phyloP scores from a whole-genome alignment of 2,329 filamentous ascomycete species.

The Pyrenochaeta sp. region DNA sequence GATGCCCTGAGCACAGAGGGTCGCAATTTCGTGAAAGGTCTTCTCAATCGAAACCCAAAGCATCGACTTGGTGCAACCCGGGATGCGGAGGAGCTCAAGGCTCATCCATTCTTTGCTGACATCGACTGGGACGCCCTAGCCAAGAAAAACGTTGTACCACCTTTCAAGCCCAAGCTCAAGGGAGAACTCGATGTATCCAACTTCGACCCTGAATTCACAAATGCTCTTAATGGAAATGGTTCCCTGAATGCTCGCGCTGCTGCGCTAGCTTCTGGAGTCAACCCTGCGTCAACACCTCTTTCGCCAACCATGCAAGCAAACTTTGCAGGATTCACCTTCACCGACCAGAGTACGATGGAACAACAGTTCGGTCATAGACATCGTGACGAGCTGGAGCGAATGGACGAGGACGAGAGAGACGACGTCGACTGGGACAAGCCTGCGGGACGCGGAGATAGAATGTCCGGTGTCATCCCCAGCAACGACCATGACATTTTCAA shows the following conservation, averaged over 20 bases:
- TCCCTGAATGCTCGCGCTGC: slow-evolving; percentile 92
- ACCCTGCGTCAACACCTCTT: slow-evolving; percentile 87
- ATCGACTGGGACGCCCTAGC: slow-evolving; percentile 89
- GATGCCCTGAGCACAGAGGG: slow-evolving; percentile 95
- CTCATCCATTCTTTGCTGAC: slow-evolving; percentile 92
- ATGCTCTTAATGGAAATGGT: slow-evolving; percentile 82
- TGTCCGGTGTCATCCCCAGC: slow-evolving; percentile 59
- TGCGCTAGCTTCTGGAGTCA: slow-evolving; percentile 78
- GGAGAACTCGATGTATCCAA: slow-evolving; percentile 96
- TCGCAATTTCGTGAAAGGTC: slow-evolving; percentile 95
- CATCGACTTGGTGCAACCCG: slow-evolving; percentile 89
- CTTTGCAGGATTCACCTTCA: slow-evolving; percentile 98
- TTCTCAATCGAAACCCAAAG: slow-evolving; percentile 95
- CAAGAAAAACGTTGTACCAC: slow-evolving; percentile 92
- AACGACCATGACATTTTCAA: slow-evolving; percentile 59
- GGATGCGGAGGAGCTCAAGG: slow-evolving; percentile 93
- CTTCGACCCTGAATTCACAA: slow-evolving; percentile 98
- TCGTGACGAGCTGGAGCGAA: slow-evolving; percentile 53
- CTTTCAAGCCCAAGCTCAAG: slow-evolving; percentile 97
- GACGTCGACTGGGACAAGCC: slow-evolving; percentile 53
- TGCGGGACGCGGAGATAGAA: slow-evolving; percentile 55
- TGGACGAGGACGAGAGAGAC: slow-evolving; percentile 52
- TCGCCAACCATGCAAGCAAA: slow-evolving; percentile 97
- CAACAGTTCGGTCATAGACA: slow-evolving; percentile 69
- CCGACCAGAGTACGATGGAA: slow-evolving; percentile 95